These are phyloP conservation scores for Candida quercuum DNA, from an alignment of 805 yeast species.

Conservation along the genomic window DNA sequence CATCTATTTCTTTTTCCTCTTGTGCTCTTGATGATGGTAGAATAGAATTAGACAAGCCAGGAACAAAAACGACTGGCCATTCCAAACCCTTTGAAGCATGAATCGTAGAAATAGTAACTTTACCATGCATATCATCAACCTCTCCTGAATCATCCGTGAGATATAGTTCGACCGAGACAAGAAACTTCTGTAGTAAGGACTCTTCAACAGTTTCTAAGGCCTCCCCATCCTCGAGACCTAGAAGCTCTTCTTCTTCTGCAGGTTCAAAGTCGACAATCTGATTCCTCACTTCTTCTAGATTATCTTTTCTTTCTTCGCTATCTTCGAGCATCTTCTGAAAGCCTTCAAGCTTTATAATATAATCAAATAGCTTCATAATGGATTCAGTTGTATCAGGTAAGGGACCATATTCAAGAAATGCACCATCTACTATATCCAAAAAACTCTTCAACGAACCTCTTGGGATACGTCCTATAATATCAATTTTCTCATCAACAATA, in stretches of 20 bases:
- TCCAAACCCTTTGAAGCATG: constrained; percentile 94
- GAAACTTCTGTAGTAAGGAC: constrained; percentile 26
- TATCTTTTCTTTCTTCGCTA: constrained; percentile 28
- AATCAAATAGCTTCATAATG: constrained; percentile 12
- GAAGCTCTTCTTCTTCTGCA: constrained; percentile 19
- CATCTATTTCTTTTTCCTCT: constrained; percentile 40
- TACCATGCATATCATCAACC: constrained; percentile 22
- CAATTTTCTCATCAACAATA: constrained; percentile 2
- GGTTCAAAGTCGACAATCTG: constrained; percentile 33
- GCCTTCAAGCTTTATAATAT: neutral
- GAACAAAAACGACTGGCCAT: constrained; percentile 89
- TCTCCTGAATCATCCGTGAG: constrained; percentile 20
- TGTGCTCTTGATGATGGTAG: constrained; percentile 55
- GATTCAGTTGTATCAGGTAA: constrained; percentile 1
- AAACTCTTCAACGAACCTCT: constrained; percentile 3
- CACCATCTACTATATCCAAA: constrained; percentile 1
- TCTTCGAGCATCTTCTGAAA: constrained; percentile 10
- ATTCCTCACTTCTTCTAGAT: constrained; percentile 34
- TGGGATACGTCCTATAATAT: neutral
- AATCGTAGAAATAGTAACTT: constrained; percentile 68
- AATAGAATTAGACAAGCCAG: constrained; percentile 61
- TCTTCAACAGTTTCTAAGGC: constrained; percentile 6
- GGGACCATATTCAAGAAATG: neutral
- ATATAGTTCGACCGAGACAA: constrained; percentile 31
- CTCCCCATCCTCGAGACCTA: constrained; percentile 5